A percentile compares a stretch with the other conserved stretches of the same genome.
These are phyloP conservation scores for Xylariomycetidae sp. DNA, from an alignment of 2,329 filamentous ascomycete species.

Conservation along the genomic window DNA sequence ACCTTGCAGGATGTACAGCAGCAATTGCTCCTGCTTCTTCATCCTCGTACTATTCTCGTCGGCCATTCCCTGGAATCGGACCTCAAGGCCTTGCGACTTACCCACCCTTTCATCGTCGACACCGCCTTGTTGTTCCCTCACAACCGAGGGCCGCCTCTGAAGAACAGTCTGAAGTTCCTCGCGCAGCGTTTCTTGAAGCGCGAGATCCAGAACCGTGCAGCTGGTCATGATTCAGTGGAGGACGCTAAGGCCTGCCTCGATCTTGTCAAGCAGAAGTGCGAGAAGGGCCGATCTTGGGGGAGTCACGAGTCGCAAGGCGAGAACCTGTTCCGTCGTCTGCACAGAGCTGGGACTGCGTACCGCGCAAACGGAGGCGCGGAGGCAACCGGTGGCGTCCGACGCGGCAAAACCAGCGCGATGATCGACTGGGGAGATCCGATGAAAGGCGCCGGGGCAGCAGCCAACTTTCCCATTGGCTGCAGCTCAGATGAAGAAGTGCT, in stretches of 20 bases:
- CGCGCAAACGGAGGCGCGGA: slow-evolving; percentile 53
- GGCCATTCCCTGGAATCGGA: slow-evolving; percentile 81
- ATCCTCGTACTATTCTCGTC: slow-evolving; percentile 65
- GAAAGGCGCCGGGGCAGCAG: slow-evolving; percentile 50
- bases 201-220: slow-evolving; percentile 75
- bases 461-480: slow-evolving; percentile 52
- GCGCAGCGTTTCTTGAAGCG: slow-evolving; percentile 77
- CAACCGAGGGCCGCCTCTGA: slow-evolving; percentile 80
- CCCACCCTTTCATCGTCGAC: slow-evolving; percentile 90
- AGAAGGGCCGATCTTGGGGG: slow-evolving; percentile 84
- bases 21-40: slow-evolving; percentile 66
- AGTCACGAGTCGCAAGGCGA: slow-evolving; percentile 73
- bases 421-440: slow-evolving; percentile 84
- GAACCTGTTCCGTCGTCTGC: slow-evolving; percentile 81
- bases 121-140: slow-evolving; percentile 88
- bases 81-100: slow-evolving; percentile 74
- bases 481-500: slow-evolving; percentile 53
- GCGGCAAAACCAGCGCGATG: slow-evolving; percentile 63
- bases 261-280: slow-evolving; percentile 90
- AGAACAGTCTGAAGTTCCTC: slow-evolving; percentile 85
- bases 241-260: slow-evolving; percentile 89
- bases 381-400: slow-evolving; percentile 49
- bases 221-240: slow-evolving; percentile 86
- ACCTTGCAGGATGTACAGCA: slow-evolving; percentile 77
- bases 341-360: slow-evolving; percentile 55